Percentiles rank a stretch among this genome's conserved stretches.
phyloP scores from a whole-genome alignment of 805 yeast species.

The Jamesozyma piceae region DNA sequence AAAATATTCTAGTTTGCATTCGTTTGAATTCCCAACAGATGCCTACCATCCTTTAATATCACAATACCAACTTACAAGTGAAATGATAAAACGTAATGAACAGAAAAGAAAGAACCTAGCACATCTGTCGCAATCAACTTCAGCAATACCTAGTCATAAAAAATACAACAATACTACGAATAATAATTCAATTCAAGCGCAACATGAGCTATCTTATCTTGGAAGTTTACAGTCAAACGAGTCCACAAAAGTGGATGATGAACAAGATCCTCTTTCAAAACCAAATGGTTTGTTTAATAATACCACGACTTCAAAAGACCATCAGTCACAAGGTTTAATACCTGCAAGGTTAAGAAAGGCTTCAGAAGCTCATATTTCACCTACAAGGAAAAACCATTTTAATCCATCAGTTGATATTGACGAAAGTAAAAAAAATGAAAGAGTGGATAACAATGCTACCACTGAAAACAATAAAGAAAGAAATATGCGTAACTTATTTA shows the following conservation, averaged over 20 bases:
- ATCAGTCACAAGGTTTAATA: background rate
- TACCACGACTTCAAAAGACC: too few species aligned
- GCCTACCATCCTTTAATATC: slow-evolving; percentile 86
- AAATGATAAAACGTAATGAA: slow-evolving; percentile 45
- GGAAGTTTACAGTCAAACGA: background rate
- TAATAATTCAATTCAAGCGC: background rate
- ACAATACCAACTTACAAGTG: slow-evolving; percentile 78
- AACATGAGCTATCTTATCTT: background rate
- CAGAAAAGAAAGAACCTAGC: background rate
- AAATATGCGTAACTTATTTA: background rate
- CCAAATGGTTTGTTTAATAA: too few species aligned
- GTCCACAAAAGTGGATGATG: background rate
- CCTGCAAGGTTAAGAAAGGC: slow-evolving; percentile 36
- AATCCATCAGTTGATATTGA: slow-evolving; percentile 1
- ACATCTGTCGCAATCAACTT: background rate
- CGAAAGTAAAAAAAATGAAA: background rate
- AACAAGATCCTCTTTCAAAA: too few species aligned
- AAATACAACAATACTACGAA: background rate
- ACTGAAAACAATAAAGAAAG: background rate
- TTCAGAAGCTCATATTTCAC: slow-evolving; percentile 41
- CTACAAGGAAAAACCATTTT: slow-evolving; percentile 27
- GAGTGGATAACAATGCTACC: background rate
- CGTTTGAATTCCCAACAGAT: slow-evolving; percentile 46
- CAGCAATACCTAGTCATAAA: background rate
- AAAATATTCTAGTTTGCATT: background rate